phyloP scores from a whole-genome alignment of 2,329 filamentous ascomycete species.

The Colletotrichum sansevieriae region DNA sequence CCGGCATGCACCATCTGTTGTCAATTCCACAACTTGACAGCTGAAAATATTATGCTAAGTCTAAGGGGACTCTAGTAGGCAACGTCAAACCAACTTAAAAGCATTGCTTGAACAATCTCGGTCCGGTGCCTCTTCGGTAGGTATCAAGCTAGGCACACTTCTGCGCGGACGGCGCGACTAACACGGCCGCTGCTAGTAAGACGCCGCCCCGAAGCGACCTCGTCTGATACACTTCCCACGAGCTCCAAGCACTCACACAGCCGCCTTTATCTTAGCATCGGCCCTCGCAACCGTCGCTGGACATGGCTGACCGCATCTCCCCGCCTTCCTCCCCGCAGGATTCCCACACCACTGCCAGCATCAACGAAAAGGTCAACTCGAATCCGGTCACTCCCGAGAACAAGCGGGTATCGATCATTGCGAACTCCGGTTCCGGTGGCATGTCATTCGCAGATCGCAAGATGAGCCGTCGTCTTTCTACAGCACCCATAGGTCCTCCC shows the following conservation, averaged over 20 bases:
- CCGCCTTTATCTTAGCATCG: conserved; percentile 33
- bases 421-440: conserved; percentile 3
- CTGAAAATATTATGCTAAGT: conserved; percentile 35
- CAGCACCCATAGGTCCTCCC: conserved; percentile 44
- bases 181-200: conserved; percentile 36
- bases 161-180: conserved; percentile 27
- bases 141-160: conserved; percentile 30
- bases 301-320: conserved; percentile 35
- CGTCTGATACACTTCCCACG: conserved; percentile 24
- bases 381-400: conserved; percentile 28
- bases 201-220: conserved; percentile 28
- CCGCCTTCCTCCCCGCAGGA: conserved; percentile 32
- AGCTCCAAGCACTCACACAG: conserved; percentile 24
- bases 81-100: background rate
- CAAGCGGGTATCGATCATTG: conserved; percentile 27
- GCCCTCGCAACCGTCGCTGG: conserved; percentile 22
- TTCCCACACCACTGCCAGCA: conserved; percentile 23
- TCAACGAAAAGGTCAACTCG: conserved; percentile 20
- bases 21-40: conserved; percentile 28
- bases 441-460: conserved; percentile 52
- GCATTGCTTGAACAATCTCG: conserved; percentile 7
- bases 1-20: conserved; percentile 30
- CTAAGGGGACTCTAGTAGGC: conserved; percentile 26
- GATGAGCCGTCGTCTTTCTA: conserved; percentile 40
- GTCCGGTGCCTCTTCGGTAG: conserved; percentile 11